A percentile compares a stretch with the other conserved stretches of the same genome.
Conservation (phyloP, 176 grass and related monocot genomes). For the Carex kokanica region DNA sequence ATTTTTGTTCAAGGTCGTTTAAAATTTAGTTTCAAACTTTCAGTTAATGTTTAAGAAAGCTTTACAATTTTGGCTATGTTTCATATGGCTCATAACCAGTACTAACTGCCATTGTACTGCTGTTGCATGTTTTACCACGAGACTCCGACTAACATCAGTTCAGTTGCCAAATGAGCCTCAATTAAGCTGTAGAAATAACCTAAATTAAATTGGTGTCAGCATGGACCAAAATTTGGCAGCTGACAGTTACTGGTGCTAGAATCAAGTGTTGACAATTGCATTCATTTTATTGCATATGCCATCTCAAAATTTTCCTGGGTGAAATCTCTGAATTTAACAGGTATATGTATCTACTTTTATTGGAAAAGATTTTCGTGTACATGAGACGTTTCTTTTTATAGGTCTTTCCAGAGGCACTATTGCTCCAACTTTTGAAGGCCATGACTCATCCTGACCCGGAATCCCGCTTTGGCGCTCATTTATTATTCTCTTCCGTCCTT, state of each 20-base stretch:
- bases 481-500: slow-evolving; percentile 78
- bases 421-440: slow-evolving; percentile 75
- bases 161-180: neutral
- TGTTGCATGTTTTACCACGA: neutral
- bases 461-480: slow-evolving; percentile 83
- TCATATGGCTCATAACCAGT: neutral
- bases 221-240: neutral
- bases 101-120: neutral
- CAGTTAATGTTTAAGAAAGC: neutral
- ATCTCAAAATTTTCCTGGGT: neutral
- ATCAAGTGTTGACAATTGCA: neutral
- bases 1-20: neutral
- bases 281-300: neutral
- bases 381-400: slow-evolving; percentile 31
- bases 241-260: neutral
- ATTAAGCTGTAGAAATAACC: neutral
- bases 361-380: neutral
- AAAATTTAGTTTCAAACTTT: neutral
- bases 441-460: slow-evolving; percentile 92
- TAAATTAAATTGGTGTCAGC: neutral
- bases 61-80: neutral
- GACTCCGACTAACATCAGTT: neutral
- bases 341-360: neutral
- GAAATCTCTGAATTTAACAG: neutral
- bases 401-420: slow-evolving; percentile 91